phyloP scores from a whole-genome alignment of 2,329 filamentous ascomycete genomes.

The Fusarium albidum region DNA sequence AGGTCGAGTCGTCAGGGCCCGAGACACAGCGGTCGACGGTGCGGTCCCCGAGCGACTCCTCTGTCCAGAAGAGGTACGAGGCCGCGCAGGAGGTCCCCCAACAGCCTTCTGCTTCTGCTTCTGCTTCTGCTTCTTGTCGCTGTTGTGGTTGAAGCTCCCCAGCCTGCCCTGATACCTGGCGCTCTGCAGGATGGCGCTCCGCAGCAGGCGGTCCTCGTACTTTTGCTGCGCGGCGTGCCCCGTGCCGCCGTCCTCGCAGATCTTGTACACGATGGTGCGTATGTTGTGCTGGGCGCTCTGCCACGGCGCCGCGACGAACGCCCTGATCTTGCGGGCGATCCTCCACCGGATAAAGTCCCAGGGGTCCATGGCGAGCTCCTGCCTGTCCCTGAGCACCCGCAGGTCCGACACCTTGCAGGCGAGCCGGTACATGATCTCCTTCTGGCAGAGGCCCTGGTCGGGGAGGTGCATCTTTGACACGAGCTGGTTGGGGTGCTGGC shows the following conservation, averaged over 20 bases:
- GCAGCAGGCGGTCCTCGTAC: slow-evolving; percentile 41
- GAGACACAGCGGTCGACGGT: not conserved
- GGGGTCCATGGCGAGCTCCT: slow-evolving; percentile 46
- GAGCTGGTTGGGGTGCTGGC: slow-evolving; percentile 50
- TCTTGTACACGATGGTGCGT: slow-evolving; percentile 7
- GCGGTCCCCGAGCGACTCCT: not conserved
- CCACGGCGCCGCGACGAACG: not conserved
- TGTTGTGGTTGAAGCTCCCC: slow-evolving; percentile 30
- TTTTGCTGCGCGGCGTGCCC: not conserved
- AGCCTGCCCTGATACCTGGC: slow-evolving; percentile 34
- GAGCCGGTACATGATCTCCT: slow-evolving; percentile 47
- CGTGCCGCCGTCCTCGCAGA: slow-evolving; percentile 14
- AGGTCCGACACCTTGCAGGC: slow-evolving; percentile 46
- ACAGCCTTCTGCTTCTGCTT: not conserved
- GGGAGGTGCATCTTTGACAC: slow-evolving; percentile 45
- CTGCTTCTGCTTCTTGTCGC: too few relatives aligned
- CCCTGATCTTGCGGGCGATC: slow-evolving; percentile 28
- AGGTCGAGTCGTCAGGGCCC: not conserved
- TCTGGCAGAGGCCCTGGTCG: slow-evolving; percentile 42
- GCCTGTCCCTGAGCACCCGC: slow-evolving; percentile 30
- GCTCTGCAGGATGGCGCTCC: slow-evolving; percentile 40
- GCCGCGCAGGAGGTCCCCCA: not conserved
- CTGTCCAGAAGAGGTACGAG: not conserved
- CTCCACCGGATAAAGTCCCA: slow-evolving; percentile 51
- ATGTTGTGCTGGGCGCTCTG: slow-evolving; percentile 14